These are phyloP conservation scores for Microsporum canis DNA, from an alignment of 2,329 filamentous ascomycete species.

Conservation along the genomic window DNA sequence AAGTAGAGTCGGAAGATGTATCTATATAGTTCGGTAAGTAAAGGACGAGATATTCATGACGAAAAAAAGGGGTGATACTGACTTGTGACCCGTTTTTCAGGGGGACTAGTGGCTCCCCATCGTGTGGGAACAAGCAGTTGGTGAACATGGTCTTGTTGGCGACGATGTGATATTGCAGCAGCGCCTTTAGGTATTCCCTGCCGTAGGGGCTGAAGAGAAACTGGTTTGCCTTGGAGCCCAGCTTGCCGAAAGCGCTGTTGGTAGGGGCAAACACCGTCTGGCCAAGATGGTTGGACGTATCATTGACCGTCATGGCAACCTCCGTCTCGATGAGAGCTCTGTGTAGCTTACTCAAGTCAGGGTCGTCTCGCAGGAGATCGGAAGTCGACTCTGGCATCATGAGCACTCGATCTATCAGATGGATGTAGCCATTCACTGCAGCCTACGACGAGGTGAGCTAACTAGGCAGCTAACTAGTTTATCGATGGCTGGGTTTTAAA, in stretches of 20 bases:
- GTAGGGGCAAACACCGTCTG: background rate
- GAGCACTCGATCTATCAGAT: background rate
- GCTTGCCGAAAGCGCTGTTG: background rate
- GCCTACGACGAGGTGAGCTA: background rate
- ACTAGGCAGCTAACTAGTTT: background rate
- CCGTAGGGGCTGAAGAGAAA: background rate
- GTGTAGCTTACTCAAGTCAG: background rate
- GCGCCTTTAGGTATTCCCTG: background rate
- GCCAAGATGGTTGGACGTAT: background rate
- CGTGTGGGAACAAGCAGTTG: background rate
- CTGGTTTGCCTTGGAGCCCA: background rate
- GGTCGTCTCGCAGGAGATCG: background rate
- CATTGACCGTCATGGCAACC: background rate
- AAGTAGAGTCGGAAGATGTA: background rate
- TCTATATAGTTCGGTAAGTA: background rate
- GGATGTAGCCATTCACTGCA: background rate
- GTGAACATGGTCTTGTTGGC: background rate
- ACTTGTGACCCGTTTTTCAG: background rate
- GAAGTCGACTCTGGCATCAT: constrained; percentile 3
- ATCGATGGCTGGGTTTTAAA: background rate
- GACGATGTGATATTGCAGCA: background rate
- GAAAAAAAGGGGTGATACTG: background rate
- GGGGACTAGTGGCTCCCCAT: background rate
- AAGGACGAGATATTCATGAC: background rate
- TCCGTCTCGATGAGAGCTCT: constrained; percentile 2